A percentile compares a stretch with the other conserved stretches of the same genome.
Conservation (phyloP, 2,329 filamentous ascomycete genomes). For the Aurifilum marmelostoma region DNA sequence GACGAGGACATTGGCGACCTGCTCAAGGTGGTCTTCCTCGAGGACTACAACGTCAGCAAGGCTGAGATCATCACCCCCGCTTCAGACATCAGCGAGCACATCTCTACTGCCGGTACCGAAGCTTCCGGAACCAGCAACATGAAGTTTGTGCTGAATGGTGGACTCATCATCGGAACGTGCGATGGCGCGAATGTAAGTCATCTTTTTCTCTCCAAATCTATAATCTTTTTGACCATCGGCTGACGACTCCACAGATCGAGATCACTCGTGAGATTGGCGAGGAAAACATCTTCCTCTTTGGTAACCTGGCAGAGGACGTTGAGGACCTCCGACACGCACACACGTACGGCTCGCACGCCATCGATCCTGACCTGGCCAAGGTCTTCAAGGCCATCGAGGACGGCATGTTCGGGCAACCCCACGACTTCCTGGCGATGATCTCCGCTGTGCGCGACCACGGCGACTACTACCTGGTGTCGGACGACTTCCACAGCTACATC, state of each 20-base stretch:
- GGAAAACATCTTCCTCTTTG: conserved; percentile 98
- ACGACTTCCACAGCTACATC: conserved; percentile 95
- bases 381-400: conserved; percentile 84
- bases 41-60: conserved; percentile 99
- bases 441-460: conserved; percentile 88
- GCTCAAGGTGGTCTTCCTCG: conserved; percentile 94
- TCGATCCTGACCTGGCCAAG: conserved; percentile 75
- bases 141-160: conserved; percentile 98
- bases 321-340: conserved; percentile 92
- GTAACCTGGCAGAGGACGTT: conserved; percentile 92
- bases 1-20: conserved; percentile 91
- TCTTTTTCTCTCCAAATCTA: neutral
- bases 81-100: conserved; percentile 96
- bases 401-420: conserved; percentile 78
- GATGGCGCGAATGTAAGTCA: conserved; percentile 89
- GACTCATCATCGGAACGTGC: conserved; percentile 95
- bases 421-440: conserved; percentile 80
- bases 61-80: conserved; percentile 95
- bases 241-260: conserved; percentile 67
- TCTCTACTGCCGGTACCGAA: conserved; percentile 96
- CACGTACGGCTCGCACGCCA: conserved; percentile 76
- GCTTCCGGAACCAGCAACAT: conserved; percentile 93
- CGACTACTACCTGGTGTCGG: conserved; percentile 96
- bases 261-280: conserved; percentile 97
- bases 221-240: conserved; percentile 26